Base-by-base conservation (phyloP, 2,329 filamentous ascomycete species). In the Chaetomiaceae sp. region DNA sequence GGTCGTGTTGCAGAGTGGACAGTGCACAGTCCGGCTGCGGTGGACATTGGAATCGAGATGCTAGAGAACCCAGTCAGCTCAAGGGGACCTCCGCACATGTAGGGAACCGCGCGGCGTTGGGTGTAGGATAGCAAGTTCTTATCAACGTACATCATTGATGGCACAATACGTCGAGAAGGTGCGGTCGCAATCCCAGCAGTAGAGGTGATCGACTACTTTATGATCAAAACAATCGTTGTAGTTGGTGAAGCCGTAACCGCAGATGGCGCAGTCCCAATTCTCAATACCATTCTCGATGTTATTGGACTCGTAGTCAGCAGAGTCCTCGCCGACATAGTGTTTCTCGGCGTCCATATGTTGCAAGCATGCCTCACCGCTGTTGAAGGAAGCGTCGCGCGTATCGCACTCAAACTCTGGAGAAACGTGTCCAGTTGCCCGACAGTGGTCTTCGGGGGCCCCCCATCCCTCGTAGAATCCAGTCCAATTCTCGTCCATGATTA, bases 41-140 rank as follows among this genome's bases (percentile, higher is more conserved):
- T 86, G 82, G 41, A 64, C 61, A 5, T 67, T 67, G 0, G 80
- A 84, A 23, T 76, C 77, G 2, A 79, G 67, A 56, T 86, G 82
- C 80, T 84, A 8, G 8, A 14, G 44, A 21, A 13, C 23, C 34
- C 4, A 7, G 32, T 49, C 18, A 41, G 33, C 8, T 1, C 32
- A 14, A 4, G n/a, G n/a, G n/a, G n/a, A n/a, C n/a, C n/a, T n/a
- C n/a, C n/a, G n/a, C n/a, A 16, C 18, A n/a, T 9, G 5, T 8
- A 18, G n/a, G n/a, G n/a, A n/a, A n/a, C n/a, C n/a, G n/a, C n/a
- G n/a, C n/a, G n/a, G n/a, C n/a, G n/a, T n/a, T n/a, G n/a, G 9
- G 16, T 23, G 8, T 29, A 9, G 45, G 21, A 10, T 8, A 34
- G 25, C 32, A 6, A 33, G 5, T n/a, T 20, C 23, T 11, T 21